Evolutionary conservation across 306 rosid genomes (phyloP), one percentile per base, ranked within the genome.

Genomic region (Fragaria nilgerrensis): DNA sequence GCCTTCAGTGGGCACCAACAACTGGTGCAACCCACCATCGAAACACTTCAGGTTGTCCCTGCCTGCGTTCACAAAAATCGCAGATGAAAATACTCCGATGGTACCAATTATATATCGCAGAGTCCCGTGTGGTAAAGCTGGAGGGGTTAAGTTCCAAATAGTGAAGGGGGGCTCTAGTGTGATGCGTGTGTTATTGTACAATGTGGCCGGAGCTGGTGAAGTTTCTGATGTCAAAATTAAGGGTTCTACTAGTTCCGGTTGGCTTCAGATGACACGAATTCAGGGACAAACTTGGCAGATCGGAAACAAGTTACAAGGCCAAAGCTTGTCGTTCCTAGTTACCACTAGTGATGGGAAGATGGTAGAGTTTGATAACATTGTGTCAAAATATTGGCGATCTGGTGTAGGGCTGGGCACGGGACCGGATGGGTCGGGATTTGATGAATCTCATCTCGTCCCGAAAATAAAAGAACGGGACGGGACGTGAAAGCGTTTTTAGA

Each of bases 1-100:
- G 0, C 52, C 81, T 2, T 69, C 65, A 86, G 96, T 81, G 73
- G 98, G 96, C 14, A 61, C n/a, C 83, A 88, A 0, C 72, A 83
- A 6, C 85, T 91, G 98, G 98, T 89, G 98, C 79, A 91, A 91
- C 63, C 92, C 96, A 6, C 98, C 95, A 2, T 80, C 8, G 11
- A 49, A 71, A 5, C 97, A 93, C 81, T 91, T 91, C 19, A 93
- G 88, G 17, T 50, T 86, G 17, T 74, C 89, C 6, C 72, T 81
- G 85, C 75, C 86, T 9, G 86, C 89, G 93, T 89, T 89, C 79
- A 39, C 72, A 20, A 81, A 66, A 12, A 27, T 91, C 4, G 96
- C 93, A 0, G 0, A 5, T 0, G 61, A 64, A 67, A 75, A 61
- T 49, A 93, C 91, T 0, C 93, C 95, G 5, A 75, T 91, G 9